Base-by-base conservation (phyloP, 208 protist genomes). In the Leishmania aethiopica region DNA sequence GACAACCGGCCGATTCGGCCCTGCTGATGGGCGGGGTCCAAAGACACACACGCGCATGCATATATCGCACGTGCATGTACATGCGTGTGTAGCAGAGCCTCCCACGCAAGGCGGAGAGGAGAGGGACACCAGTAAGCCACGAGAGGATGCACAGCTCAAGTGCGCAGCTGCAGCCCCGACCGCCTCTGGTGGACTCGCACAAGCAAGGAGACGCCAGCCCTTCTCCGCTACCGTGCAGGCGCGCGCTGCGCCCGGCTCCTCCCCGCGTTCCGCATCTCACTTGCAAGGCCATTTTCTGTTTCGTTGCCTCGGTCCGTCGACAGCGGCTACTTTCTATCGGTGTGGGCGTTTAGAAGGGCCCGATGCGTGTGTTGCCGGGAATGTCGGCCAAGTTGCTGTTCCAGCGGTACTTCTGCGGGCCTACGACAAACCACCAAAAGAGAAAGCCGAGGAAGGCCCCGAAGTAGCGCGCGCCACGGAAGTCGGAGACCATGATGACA, bases 381-480 rank as follows among this genome's bases (percentile, higher is more conserved):
- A 95, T 86, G 79, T 96, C 86, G 53, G 86, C 92, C 51, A 97
- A 83, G 77, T 89, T 91, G 84, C 91, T 95, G 69, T 89, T 88
- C 79, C 91, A 96, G 66, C 84, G 88, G 79, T 97, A 97, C 86
- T 97, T 97, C 85, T 92, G 90, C 19, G 94, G 92, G 13, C 92
- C 94, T 22, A 96, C 94, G 40, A 95, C 77, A 86, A 97, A 96
- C 92, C 92, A 97, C 83, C 91, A 96, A 76, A 97, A 97, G 22
- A 95, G 77, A 60, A 96, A 92, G 13, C 92, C 94, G 51, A 96
- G 45, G 37, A 93, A 82, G 28, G 86, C 91, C 13, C 94, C 94
- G 66, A 92, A 78, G 89, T 96, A 97, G 42, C 92, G 90, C 28
- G 92, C 92, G 22, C 84, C 80, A 49, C 88, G 86, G 80, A 96